A percentile compares a stretch with the other conserved stretches of the same genome.
Conservation (phyloP, 441 rosid species). For the Euphorbia schlechtendalii region DNA sequence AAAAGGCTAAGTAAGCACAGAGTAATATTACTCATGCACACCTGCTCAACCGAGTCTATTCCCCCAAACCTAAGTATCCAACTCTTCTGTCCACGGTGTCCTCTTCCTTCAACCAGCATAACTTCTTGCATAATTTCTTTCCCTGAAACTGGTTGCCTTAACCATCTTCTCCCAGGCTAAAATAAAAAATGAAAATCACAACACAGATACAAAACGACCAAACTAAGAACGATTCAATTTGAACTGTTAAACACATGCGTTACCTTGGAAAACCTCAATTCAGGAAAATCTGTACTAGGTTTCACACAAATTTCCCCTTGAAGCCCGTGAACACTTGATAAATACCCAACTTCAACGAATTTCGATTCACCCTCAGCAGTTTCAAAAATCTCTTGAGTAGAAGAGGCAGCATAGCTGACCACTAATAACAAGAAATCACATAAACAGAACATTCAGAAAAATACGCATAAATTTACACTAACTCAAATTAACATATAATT, state of each 20-base stretch:
- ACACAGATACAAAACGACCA: neutral
- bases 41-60: constrained; percentile 64
- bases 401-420: constrained; percentile 25
- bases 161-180: constrained; percentile 91
- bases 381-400: constrained; percentile 46
- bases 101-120: constrained; percentile 72
- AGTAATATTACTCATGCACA: constrained; percentile 18
- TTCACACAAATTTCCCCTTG: constrained; percentile 75
- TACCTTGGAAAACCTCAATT: constrained; percentile 69
- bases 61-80: constrained; percentile 84
- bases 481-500: neutral
- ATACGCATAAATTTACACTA: neutral
- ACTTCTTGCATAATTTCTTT: constrained; percentile 59
- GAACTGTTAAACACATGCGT: neutral
- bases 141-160: constrained; percentile 56
- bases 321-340: constrained; percentile 73
- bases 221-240: neutral
- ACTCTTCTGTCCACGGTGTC: constrained; percentile 60
- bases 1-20: neutral
- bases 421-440: neutral
- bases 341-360: constrained; percentile 69
- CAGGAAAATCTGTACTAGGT: constrained; percentile 79
- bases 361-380: constrained; percentile 28
- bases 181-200: constrained; percentile 5
- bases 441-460: neutral